Conservation (phyloP, 2,329 filamentous ascomycete genomes). For the Exserohilum turcica region DNA sequence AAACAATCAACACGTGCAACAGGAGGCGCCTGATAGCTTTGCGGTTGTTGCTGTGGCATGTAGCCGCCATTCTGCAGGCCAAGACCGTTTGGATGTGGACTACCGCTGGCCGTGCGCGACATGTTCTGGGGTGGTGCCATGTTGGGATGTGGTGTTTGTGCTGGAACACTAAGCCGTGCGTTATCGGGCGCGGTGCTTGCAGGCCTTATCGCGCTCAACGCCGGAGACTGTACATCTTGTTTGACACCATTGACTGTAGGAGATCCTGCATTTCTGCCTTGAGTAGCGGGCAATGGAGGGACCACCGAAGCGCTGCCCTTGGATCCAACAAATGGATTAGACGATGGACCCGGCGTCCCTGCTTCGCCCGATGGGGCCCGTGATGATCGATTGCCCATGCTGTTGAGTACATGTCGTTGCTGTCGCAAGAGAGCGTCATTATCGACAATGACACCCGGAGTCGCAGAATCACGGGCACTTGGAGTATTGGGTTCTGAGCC, state of each 20-base stretch:
- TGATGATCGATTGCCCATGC: constrained; percentile 47
- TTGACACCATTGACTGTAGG: constrained; percentile 42
- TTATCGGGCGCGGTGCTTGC: constrained; percentile 45
- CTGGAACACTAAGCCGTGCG: constrained; percentile 35
- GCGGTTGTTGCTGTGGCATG: constrained; percentile 36
- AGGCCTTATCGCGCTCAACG: constrained; percentile 46
- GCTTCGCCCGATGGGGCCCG: constrained; percentile 36
- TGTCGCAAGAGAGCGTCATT: constrained; percentile 60
- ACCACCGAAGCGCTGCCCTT: constrained; percentile 29
- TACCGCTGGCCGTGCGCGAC: constrained; percentile 48
- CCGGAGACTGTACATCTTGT: constrained; percentile 53
- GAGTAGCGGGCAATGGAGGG: constrained; percentile 25
- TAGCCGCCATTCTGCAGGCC: constrained; percentile 33
- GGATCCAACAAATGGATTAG: constrained; percentile 38
- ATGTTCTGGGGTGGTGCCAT: constrained; percentile 49
- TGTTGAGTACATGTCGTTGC: constrained; percentile 57
- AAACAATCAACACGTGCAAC: constrained; percentile 40
- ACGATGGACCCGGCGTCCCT: constrained; percentile 28
- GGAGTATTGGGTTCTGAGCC: constrained; percentile 49
- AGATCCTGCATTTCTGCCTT: constrained; percentile 42
- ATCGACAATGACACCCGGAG: constrained; percentile 59
- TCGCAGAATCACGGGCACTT: constrained; percentile 48
- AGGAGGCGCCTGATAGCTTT: constrained; percentile 37
- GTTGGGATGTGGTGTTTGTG: constrained; percentile 40
- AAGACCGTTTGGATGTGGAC: constrained; percentile 49